Evolutionary conservation across 1,139 yeast genomes (phyloP).

Genomic region (Hansenula sp.): DNA sequence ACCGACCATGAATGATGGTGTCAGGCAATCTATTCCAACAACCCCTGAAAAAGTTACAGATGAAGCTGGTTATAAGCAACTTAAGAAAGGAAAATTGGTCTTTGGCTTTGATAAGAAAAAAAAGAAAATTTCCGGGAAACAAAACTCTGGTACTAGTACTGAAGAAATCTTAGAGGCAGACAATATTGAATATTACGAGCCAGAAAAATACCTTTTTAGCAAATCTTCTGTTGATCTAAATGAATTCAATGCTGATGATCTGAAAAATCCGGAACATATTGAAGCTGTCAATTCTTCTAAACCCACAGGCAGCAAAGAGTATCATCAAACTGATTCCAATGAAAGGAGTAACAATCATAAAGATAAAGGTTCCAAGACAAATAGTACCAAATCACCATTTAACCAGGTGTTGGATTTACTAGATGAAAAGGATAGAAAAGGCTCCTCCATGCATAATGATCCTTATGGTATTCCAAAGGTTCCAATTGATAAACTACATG

Average conservation of each 20-base stretch:
- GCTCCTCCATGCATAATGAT: not conserved
- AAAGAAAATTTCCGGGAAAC: not conserved
- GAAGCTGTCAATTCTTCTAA: not conserved
- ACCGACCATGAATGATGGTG: no score
- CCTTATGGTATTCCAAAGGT: slow-evolving; percentile 1
- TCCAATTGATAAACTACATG: not conserved
- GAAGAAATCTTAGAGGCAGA: not conserved
- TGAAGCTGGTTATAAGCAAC: not conserved
- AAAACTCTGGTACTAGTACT: not conserved
- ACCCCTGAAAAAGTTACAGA: not conserved
- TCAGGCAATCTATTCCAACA: not conserved
- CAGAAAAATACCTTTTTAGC: slow-evolving; percentile 4
- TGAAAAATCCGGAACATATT: not conserved
- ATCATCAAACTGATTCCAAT: no score
- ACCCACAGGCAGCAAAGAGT: not conserved
- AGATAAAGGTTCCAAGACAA: no score
- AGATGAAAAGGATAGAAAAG: not conserved
- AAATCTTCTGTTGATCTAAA: not conserved
- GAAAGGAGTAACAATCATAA: no score
- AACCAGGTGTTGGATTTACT: not conserved
- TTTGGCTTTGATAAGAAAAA: slow-evolving; percentile 4
- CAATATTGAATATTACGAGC: slow-evolving; percentile 4
- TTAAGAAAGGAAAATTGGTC: not conserved
- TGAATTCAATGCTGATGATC: not conserved
- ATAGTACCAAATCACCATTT: not conserved